Base-by-base conservation (phyloP, 352 stramenopile genomes). In the Phytophthora macrochlamydospora region DNA sequence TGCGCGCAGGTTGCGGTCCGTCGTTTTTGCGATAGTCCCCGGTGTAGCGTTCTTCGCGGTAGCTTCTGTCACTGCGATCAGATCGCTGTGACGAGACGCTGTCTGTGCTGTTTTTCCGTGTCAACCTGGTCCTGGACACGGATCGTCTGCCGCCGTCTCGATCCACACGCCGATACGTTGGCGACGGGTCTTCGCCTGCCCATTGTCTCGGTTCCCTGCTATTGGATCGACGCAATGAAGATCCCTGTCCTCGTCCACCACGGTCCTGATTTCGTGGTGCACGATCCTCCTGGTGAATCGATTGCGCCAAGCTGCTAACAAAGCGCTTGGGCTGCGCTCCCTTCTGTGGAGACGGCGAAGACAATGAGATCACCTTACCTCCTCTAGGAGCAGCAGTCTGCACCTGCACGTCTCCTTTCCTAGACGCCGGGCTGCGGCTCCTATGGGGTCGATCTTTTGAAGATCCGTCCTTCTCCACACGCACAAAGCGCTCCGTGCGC, bases 21-120 rank as follows among this genome's bases (percentile, higher is more conserved):
- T 68, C 70, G 24, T 68, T 65, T 11, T 42, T 59, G 29, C 63
- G 57, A 30, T 62, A 63, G 35, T 71, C 67, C n/a, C 75, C 67
- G 40, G 40, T 70, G 49, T 74, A 76, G 7, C 75, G 72, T 32
- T 79, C 72, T 14, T 52, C 73, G 28, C 72, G 69, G 30, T 62
- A 48, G 31, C 61, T 73, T n/a, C 32, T 59, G 29, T 87, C 76
- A 35, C 73, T 82, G 31, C 71, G 64, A 13, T 82, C 79, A 18
- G 79, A 88, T 9, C 73, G 73, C 42, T 81, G 77, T 6, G 77
- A 86, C 5, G 70, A 82, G 12, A 87, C 68, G 32, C 78, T 87
- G 48, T 89, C 79, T 13, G 68, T 68, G 60, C 79, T 89, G 62
- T 83, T 83, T 66, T 89, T 89, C 31, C 79, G 69, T 2, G 60